Evolutionary conservation across 768 basidiomycete species (phyloP).

Genomic region (Calocybe gangraenosa): DNA sequence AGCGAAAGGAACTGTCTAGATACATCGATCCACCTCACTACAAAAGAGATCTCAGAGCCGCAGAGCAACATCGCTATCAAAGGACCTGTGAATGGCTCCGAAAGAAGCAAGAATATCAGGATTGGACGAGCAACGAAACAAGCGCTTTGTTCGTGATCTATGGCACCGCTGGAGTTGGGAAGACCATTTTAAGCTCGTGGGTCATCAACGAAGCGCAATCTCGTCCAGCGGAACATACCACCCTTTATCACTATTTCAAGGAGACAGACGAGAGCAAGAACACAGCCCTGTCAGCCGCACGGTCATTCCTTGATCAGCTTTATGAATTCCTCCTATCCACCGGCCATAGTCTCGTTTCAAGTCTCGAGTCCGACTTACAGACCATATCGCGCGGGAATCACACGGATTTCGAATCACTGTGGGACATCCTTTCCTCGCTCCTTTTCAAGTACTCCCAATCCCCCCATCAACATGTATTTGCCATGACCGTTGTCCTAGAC

Average conservation of each 20-base stretch:
- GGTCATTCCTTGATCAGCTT: not conserved
- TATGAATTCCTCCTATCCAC: not conserved
- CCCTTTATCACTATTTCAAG: too few species aligned
- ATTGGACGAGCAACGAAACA: too few species aligned
- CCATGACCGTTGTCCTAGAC: not conserved
- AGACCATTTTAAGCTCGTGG: too few species aligned
- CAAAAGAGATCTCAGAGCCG: not conserved
- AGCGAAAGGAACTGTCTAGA: not conserved
- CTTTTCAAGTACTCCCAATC: not conserved
- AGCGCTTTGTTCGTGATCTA: too few species aligned
- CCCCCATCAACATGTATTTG: not conserved
- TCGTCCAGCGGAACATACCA: not conserved
- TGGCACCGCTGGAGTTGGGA: too few species aligned
- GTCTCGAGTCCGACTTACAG: not conserved
- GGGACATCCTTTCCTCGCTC: not conserved
- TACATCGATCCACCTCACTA: conserved; percentile 8
- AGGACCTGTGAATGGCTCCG: too few species aligned
- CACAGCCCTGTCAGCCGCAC: not conserved
- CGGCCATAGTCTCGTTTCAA: not conserved
- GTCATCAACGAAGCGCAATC: not conserved
- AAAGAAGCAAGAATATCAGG: too few species aligned
- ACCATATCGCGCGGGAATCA: not conserved
- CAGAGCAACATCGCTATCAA: conserved; percentile 8
- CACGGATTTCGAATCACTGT: not conserved
- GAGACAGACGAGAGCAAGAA: not conserved